phyloP scores from a whole-genome alignment of 345 rosid species.

The Cardamine chenopodiifolia region DNA sequence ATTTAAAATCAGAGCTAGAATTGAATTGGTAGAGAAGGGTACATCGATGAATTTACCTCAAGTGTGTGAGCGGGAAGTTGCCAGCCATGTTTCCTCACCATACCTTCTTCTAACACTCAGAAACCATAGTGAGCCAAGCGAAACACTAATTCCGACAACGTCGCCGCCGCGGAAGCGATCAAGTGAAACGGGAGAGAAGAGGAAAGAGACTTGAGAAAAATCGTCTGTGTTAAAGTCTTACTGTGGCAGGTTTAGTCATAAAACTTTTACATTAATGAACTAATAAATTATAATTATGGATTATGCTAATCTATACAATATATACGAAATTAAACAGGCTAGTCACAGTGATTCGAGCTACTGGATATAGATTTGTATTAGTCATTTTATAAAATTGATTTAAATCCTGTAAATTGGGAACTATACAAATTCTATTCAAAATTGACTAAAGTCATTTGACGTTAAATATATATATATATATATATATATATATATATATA shows the following conservation, averaged over 20 bases:
- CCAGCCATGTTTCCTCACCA: slow-evolving; percentile 99
- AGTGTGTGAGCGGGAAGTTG: slow-evolving; percentile 92
- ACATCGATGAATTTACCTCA: slow-evolving; percentile 53
- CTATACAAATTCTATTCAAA: too few species aligned
- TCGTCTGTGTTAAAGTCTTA: background rate
- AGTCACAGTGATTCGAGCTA: background rate
- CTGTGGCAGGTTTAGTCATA: background rate
- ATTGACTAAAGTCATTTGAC: background rate
- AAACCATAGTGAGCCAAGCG: background rate
- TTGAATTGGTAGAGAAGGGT: background rate
- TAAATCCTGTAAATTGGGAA: too few species aligned
- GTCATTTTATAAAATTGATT: too few species aligned
- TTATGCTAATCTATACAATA: background rate
- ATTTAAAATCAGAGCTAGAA: background rate
- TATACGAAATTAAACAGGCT: background rate
- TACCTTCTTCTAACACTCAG: slow-evolving; percentile 40
- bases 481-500: too few species aligned
- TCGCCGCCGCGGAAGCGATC: background rate
- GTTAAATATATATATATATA: too few species aligned
- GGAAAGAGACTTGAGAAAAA: background rate
- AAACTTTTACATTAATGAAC: background rate
- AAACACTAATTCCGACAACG: slow-evolving; percentile 19
- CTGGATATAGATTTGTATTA: background rate
- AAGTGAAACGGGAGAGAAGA: background rate
- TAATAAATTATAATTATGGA: background rate